These are phyloP conservation scores for Eutypella sp. DNA, from an alignment of 2,329 filamentous ascomycete species.

Conservation along the genomic window DNA sequence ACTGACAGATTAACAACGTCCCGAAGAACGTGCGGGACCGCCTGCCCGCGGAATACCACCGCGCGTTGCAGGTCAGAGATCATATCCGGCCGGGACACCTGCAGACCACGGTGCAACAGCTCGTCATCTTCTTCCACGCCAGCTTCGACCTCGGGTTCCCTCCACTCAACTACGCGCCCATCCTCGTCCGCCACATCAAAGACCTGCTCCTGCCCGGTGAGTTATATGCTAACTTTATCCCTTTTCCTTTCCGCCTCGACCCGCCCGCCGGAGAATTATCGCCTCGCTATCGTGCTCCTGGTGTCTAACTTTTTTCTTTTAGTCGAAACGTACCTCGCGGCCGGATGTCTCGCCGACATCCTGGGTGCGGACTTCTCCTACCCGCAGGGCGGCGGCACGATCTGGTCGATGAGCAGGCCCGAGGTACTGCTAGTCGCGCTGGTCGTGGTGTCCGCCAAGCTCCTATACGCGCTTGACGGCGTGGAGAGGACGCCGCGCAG, in stretches of 20 bases:
- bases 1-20: conserved; percentile 46
- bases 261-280: not conserved
- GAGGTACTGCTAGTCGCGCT: conserved; percentile 70
- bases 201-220: conserved; percentile 70
- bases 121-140: conserved; percentile 58
- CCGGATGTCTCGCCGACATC: conserved; percentile 49
- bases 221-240: conserved; percentile 22
- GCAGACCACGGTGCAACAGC: conserved; percentile 57
- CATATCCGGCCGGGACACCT: conserved; percentile 52
- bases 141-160: conserved; percentile 71
- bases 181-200: conserved; percentile 66
- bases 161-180: conserved; percentile 61
- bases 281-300: not conserved
- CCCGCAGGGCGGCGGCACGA: conserved; percentile 39
- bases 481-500: conserved; percentile 43
- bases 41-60: conserved; percentile 57
- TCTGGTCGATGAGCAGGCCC: conserved; percentile 56
- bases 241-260: not conserved
- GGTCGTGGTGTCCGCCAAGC: conserved; percentile 70
- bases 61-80: conserved; percentile 49
- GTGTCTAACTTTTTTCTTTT: not conserved
- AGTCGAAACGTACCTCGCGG: conserved; percentile 62
- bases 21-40: conserved; percentile 61
- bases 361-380: conserved; percentile 54
- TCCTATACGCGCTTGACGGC: conserved; percentile 70